A percentile compares a stretch with the other conserved stretches of the same genome.
These are phyloP conservation scores for Gossypium schwendimanii DNA, from an alignment of 441 rosid genomes.

Conservation along the genomic window DNA sequence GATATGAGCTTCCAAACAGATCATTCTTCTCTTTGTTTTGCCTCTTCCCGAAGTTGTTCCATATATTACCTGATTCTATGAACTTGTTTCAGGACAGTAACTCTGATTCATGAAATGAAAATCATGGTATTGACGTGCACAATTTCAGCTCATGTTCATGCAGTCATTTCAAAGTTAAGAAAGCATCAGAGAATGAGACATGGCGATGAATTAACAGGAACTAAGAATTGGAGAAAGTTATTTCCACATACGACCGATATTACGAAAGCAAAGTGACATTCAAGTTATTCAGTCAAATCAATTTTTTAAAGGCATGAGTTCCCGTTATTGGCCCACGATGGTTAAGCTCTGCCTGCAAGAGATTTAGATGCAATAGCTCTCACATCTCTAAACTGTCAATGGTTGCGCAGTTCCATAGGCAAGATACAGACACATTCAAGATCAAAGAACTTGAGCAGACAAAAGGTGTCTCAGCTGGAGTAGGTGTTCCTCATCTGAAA, in stretches of 20 bases:
- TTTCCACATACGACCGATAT: neutral
- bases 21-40: neutral
- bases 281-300: neutral
- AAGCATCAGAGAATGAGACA: too few relatives aligned
- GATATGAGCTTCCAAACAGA: constrained; percentile 12
- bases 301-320: constrained; percentile 2
- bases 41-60: neutral
- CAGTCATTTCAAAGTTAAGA: neutral
- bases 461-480: constrained; percentile 26
- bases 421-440: neutral
- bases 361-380: neutral
- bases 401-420: neutral
- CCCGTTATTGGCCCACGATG: neutral
- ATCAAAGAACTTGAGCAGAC: constrained; percentile 25
- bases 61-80: neutral
- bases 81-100: neutral
- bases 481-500: constrained; percentile 36
- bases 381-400: neutral
- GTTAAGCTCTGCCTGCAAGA: neutral
- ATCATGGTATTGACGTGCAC: neutral
- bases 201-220: too few relatives aligned
- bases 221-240: neutral
- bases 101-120: neutral
- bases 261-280: neutral
- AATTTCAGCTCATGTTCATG: neutral